Percentiles rank a stretch among this genome's conserved stretches.
Conservation (phyloP, 768 basidiomycete genomes). For the Pulveroboletus sp. region DNA sequence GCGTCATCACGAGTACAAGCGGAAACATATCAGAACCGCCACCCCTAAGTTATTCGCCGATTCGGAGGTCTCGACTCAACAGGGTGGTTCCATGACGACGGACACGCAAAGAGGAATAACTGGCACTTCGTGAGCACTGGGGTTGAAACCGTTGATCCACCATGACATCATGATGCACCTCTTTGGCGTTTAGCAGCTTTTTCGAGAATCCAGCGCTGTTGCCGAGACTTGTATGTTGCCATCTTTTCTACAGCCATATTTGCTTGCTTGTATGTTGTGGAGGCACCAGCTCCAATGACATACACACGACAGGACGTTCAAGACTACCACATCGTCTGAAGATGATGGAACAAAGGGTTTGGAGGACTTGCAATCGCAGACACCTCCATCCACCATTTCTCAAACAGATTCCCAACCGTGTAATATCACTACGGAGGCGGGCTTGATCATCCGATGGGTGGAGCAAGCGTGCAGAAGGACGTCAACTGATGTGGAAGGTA, state of each 20-base stretch:
- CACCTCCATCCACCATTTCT: neutral
- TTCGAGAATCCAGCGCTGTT: slow-evolving; percentile 64
- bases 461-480: neutral
- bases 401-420: neutral
- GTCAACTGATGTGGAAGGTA: slow-evolving; percentile 1
- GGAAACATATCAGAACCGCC: slow-evolving; percentile 39
- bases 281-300: slow-evolving; percentile 39
- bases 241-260: slow-evolving; percentile 46
- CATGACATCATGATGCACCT: too few species aligned
- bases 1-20: slow-evolving; percentile 36
- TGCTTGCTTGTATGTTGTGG: slow-evolving; percentile 38
- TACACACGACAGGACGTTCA: slow-evolving; percentile 35
- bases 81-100: slow-evolving; percentile 44
- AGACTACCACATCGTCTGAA: slow-evolving; percentile 29
- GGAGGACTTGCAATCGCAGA: neutral
- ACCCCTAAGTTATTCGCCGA: slow-evolving; percentile 34
- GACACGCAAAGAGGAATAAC: slow-evolving; percentile 39
- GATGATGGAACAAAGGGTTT: neutral
- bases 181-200: slow-evolving; percentile 43
- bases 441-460: neutral
- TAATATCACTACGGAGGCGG: neutral
- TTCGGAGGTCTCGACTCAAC: slow-evolving; percentile 43
- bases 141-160: neutral
- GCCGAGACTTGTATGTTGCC: slow-evolving; percentile 75
- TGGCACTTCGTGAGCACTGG: slow-evolving; percentile 25